Base-by-base conservation (phyloP, 768 basidiomycete genomes). In the Pholiota molesta region DNA sequence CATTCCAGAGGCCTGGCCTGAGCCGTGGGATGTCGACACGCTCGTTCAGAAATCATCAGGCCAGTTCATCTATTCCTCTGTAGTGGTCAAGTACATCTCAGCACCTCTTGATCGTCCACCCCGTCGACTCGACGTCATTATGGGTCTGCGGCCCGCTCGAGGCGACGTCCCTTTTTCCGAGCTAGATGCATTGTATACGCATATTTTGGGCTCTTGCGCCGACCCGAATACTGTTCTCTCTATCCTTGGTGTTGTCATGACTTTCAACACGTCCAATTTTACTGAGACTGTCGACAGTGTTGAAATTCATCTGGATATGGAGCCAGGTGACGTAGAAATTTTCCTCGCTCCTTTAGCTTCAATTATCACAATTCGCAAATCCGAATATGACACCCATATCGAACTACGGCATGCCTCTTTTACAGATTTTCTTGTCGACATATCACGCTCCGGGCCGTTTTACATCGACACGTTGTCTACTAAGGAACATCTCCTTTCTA, bases 31-130 rank as follows among this genome's bases (percentile, higher is more conserved):
- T 11, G 58, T 70, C 33, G 23, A 54, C 5, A 17, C 37, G 2
- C 52, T 70, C 11, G 63, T 70, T 9, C 5, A 39, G 19, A 61
- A 63, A 52, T 62, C 69, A 8, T 68, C 65, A 7, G 69, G 65
- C 1, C 65, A 70, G 11, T 70, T 69, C 33, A 63, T 68, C 17
- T 69, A 68, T 45, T 65, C 67, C 5, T 49, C 64, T 7, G 55
- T 55, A 0, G 65, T 68, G 14, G 23, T 62, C 13, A 52, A 51
- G n/a, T 70, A 59, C n/a, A 31, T 68, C 17, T 47, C 33, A 8
- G 63, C 58, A 14, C n/a, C 42, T 19, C 40, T 42, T 5, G 56
- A 64, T 37, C 44, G 28, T 8, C 69, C 68, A 6, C 53, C 35
- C 10, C 6, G 35, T 5, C 67, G 65, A 9, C 63, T 69, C 5